phyloP scores from a whole-genome alignment of 2,329 filamentous ascomycete genomes.

The Exophiala calicioides region DNA sequence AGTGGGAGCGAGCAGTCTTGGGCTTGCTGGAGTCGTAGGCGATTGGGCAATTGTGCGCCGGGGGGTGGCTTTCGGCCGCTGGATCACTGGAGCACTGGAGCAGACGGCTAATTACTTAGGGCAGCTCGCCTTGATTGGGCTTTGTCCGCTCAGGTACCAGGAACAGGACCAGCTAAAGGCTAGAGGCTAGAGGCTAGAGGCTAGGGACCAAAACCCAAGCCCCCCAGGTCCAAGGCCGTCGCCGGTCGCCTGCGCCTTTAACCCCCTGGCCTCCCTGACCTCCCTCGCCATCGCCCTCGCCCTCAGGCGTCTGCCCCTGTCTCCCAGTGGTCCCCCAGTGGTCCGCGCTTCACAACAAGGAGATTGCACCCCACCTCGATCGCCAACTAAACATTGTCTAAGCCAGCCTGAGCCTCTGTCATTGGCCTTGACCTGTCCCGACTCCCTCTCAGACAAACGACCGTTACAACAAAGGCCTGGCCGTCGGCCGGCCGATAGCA shows the following conservation, averaged over 20 bases:
- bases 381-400: slow-evolving; percentile 18
- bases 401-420: slow-evolving; percentile 5
- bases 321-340: slow-evolving; percentile 4
- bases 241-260: too few relatives aligned
- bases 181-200: too few relatives aligned
- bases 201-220: too few relatives aligned
- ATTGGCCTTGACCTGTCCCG: slow-evolving; percentile 15
- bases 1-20: not conserved
- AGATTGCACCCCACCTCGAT: slow-evolving; percentile 25
- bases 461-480: slow-evolving; percentile 3
- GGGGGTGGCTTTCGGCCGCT: too few relatives aligned
- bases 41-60: too few relatives aligned
- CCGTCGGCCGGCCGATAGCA: slow-evolving; percentile 1
- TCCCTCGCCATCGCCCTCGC: too few relatives aligned
- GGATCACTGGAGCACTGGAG: too few relatives aligned
- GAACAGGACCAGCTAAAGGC: not conserved
- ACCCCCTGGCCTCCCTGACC: too few relatives aligned
- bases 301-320: slow-evolving; percentile 2
- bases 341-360: slow-evolving; percentile 17
- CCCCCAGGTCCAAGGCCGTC: too few relatives aligned
- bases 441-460: slow-evolving; percentile 7
- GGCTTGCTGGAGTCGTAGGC: slow-evolving; percentile 1
- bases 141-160: not conserved
- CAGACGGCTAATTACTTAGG: too few relatives aligned
- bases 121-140: too few relatives aligned